phyloP scores from a whole-genome alignment of 495 filamentous ascomycete genomes.

The Penicillium alfredii region DNA sequence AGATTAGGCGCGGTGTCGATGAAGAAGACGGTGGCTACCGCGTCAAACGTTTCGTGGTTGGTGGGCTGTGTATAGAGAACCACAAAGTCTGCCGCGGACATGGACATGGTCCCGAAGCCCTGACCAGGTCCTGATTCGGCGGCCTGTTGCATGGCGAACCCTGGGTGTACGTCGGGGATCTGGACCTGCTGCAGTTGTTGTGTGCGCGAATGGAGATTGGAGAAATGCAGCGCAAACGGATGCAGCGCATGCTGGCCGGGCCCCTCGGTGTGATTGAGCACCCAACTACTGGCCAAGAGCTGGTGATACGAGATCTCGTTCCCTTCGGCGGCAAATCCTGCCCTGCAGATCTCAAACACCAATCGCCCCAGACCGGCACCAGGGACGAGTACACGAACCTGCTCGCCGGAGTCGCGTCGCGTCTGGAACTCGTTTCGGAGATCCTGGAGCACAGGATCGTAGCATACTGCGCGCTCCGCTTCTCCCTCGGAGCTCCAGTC shows the following conservation, averaged over 20 bases:
- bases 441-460: constrained; percentile 61
- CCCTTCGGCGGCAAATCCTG: constrained; percentile 72
- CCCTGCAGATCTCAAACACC: constrained; percentile 75
- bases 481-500: constrained; percentile 85
- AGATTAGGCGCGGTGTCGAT: constrained; percentile 94
- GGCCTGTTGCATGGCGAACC: constrained; percentile 42
- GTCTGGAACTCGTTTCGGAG: constrained; percentile 50
- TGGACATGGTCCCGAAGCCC: constrained; percentile 57
- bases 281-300: constrained; percentile 76
- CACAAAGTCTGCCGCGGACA: constrained; percentile 81
- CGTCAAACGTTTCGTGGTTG: constrained; percentile 62
- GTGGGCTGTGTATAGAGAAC: constrained; percentile 59
- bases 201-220: constrained; percentile 62
- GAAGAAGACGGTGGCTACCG: constrained; percentile 87
- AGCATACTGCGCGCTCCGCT: constrained; percentile 67
- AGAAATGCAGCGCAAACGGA: constrained; percentile 76
- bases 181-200: constrained; percentile 65
- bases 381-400: constrained; percentile 71
- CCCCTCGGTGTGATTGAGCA: constrained; percentile 66
- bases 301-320: constrained; percentile 97
- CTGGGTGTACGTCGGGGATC: constrained; percentile 75
- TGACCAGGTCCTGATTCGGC: constrained; percentile 11
- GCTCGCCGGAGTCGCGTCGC: constrained; percentile 15
- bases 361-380: constrained; percentile 85
- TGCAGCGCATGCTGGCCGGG: constrained; percentile 51